These are phyloP conservation scores for Xylariaceae sp. DNA, from an alignment of 2,329 filamentous ascomycete species.

Conservation along the genomic window DNA sequence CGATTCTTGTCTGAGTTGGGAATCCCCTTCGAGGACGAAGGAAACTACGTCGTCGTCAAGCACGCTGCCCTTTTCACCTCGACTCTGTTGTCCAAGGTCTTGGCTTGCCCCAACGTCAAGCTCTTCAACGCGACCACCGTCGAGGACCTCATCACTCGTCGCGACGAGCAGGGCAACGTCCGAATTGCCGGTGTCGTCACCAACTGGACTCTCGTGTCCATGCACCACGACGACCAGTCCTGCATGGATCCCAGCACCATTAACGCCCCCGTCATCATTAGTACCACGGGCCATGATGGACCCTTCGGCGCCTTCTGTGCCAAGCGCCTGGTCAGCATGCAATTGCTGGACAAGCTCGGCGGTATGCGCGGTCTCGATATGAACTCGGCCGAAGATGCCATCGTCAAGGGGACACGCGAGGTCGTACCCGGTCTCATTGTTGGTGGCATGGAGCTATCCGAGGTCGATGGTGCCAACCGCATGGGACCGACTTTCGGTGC, in stretches of 20 bases:
- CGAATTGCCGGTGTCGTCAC: conserved; percentile 85
- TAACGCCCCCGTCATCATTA: conserved; percentile 83
- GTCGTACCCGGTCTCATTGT: conserved; percentile 82
- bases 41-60: conserved; percentile 86
- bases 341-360: conserved; percentile 73
- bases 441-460: conserved; percentile 90
- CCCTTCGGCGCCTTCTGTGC: conserved; percentile 88
- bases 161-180: conserved; percentile 47
- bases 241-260: conserved; percentile 99
- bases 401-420: conserved; percentile 87
- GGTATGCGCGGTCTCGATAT: conserved; percentile 94
- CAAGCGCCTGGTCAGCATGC: conserved; percentile 88
- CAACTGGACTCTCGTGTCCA: conserved; percentile 89
- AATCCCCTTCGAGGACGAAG: conserved; percentile 82
- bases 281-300: conserved; percentile 84
- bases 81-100: conserved; percentile 76
- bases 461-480: conserved; percentile 84
- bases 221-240: conserved; percentile 82
- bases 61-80: conserved; percentile 90
- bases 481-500: conserved; percentile 67
- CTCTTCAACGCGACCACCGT: conserved; percentile 93
- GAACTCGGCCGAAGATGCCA: conserved; percentile 85
- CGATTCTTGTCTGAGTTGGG: conserved; percentile 75
- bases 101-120: conserved; percentile 86
- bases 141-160: conserved; percentile 86